Evolutionary conservation across 2,329 filamentous ascomycete species (phyloP).

Genomic region (Niveomyces coronatus): DNA sequence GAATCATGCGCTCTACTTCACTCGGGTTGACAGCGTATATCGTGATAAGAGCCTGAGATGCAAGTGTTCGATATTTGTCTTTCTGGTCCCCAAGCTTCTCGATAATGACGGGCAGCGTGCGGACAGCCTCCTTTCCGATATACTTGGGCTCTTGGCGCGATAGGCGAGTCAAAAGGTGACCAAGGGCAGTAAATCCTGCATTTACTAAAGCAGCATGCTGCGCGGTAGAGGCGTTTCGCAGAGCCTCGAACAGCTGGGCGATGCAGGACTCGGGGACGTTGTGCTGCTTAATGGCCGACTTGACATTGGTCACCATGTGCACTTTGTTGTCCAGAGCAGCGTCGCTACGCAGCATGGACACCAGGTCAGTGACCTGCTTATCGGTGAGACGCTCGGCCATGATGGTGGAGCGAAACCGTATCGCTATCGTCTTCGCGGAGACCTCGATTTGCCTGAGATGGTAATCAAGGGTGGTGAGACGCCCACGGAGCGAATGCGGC

Average conservation of each 20-base stretch:
- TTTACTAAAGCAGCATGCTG: constrained; percentile 69
- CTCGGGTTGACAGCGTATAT: constrained; percentile 58
- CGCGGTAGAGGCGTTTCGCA: constrained; percentile 64
- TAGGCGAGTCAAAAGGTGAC: constrained; percentile 77
- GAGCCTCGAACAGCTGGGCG: constrained; percentile 67
- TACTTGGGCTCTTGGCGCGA: constrained; percentile 73
- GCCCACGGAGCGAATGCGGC: constrained; percentile 2
- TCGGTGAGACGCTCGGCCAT: constrained; percentile 51
- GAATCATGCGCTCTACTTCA: constrained; percentile 72
- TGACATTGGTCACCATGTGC: constrained; percentile 60
- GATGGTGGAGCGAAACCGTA: constrained; percentile 2
- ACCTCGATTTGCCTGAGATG: not conserved
- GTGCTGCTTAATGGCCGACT: constrained; percentile 85
- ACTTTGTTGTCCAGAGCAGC: constrained; percentile 61
- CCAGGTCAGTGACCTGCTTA: constrained; percentile 45
- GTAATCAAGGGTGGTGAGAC: not conserved
- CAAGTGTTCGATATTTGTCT: constrained; percentile 70
- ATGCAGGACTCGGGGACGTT: constrained; percentile 72
- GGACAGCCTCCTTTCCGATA: constrained; percentile 57
- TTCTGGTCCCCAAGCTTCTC: constrained; percentile 84
- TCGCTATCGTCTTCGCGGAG: not conserved
- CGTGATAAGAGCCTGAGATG: constrained; percentile 65
- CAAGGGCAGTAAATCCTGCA: constrained; percentile 78
- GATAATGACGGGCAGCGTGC: constrained; percentile 63
- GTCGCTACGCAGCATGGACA: constrained; percentile 47